These are phyloP conservation scores for Sarocladiaceae sp. DNA, from an alignment of 2,329 filamentous ascomycete species.

Conservation along the genomic window DNA sequence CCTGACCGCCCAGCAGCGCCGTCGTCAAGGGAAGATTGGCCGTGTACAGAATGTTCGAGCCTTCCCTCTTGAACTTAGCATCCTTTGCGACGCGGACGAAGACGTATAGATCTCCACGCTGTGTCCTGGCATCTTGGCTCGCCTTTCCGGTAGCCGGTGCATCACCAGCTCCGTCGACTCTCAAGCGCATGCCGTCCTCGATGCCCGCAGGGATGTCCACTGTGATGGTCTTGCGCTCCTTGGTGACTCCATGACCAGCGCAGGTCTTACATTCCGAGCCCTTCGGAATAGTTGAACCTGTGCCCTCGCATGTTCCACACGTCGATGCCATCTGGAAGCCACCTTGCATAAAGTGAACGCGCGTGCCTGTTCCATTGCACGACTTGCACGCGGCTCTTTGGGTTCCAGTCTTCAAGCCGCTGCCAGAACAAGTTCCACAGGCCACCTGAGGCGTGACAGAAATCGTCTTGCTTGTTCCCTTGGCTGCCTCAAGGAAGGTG, in stretches of 20 bases:
- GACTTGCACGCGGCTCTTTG: conserved; percentile 69
- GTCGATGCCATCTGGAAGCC: conserved; percentile 96
- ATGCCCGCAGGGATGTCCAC: conserved; percentile 94
- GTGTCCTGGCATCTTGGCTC: conserved; percentile 58
- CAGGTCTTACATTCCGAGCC: conserved; percentile 80
- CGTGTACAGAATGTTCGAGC: conserved; percentile 89
- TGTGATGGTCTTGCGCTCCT: conserved; percentile 77
- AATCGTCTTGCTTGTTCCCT: conserved; percentile 85
- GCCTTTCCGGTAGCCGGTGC: conserved; percentile 72
- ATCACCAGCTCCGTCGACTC: conserved; percentile 83
- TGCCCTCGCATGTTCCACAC: conserved; percentile 76
- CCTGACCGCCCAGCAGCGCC: conserved; percentile 85
- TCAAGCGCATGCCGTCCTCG: conserved; percentile 91
- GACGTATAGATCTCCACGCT: conserved; percentile 86
- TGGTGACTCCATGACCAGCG: conserved; percentile 75
- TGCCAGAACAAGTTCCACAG: conserved; percentile 80
- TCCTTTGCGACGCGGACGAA: conserved; percentile 87
- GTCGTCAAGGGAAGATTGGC: conserved; percentile 90
- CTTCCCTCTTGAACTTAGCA: conserved; percentile 80
- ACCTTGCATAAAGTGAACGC: conserved; percentile 84
- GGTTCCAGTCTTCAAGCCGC: conserved; percentile 76
- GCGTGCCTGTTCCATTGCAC: conserved; percentile 82
- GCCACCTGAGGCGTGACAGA: conserved; percentile 75
- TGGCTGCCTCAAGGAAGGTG: conserved; percentile 93
- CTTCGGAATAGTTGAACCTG: conserved; percentile 69